These are phyloP conservation scores for Reticulascus tulasneorum DNA, from an alignment of 2,329 filamentous ascomycete genomes.

Conservation along the genomic window DNA sequence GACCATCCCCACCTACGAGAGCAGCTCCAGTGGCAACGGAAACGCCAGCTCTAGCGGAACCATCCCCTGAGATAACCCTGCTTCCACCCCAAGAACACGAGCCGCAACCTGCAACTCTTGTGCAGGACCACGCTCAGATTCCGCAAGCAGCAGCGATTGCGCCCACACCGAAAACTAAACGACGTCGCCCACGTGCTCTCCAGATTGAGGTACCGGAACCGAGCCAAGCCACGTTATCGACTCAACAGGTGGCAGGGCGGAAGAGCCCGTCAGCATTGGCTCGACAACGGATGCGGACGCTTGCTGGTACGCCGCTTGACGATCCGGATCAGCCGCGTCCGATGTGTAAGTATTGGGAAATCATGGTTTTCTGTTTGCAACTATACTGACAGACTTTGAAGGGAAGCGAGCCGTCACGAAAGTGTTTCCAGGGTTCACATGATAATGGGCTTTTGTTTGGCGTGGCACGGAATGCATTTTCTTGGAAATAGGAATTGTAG, in stretches of 20 bases:
- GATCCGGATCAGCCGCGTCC: constrained; percentile 36
- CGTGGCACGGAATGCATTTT: too few species aligned
- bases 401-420: constrained; percentile 40
- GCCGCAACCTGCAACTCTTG: too few species aligned
- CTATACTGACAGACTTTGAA: constrained; percentile 15
- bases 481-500: constrained; percentile 5
- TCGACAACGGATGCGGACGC: constrained; percentile 38
- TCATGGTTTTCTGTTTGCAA: neutral
- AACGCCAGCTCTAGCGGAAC: too few species aligned
- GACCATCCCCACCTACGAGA: too few species aligned
- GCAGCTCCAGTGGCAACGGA: too few species aligned
- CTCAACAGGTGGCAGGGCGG: constrained; percentile 23
- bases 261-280: constrained; percentile 40
- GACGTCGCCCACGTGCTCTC: constrained; percentile 5
- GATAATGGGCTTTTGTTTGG: constrained; percentile 1
- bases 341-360: constrained; percentile 29
- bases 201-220: constrained; percentile 7
- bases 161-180: constrained; percentile 5
- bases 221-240: constrained; percentile 1
- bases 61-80: too few species aligned
- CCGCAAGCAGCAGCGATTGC: neutral
- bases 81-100: neutral
- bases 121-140: too few species aligned
- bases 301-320: constrained; percentile 39
- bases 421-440: constrained; percentile 36